Base-by-base conservation (phyloP, 805 yeast genomes). In the Ogataea henricii region DNA sequence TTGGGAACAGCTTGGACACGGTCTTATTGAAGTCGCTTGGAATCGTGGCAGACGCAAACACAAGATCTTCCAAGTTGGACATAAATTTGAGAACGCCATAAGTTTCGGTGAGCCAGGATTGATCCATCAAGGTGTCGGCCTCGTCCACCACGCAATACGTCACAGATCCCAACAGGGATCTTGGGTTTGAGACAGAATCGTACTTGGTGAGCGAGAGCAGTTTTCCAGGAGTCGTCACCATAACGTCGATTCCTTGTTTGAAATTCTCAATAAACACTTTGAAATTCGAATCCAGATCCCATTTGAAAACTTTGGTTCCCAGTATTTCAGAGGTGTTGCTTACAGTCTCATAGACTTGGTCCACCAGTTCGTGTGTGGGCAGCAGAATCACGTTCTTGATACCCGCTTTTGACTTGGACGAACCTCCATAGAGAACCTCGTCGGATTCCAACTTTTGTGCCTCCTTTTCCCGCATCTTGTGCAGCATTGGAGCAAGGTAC, bases 121-220 rank as follows among this genome's bases (percentile, higher is more conserved):
- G 78, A 62, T 91, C 96, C 82, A 91, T 76, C 47, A 92, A 69
- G 0, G 96, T 87, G 67, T 92, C 99, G 0, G 99, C 98, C 66
- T 92, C 99, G 63, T 92, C 99, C 12, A 87, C 78, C 1, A 88
- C 92, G 38, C 86, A 73, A 59, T 77, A 85, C 22, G 74, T 73
- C 4, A 85, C 81, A 12, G 70, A 63, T 39, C 65, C 65, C 50
- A 79, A 69, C 20, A 69, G 58, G 30, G 73, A 64, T 51, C 67
- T 71, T 4, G 69, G 64, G 44, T 60, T 56, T 6, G 58, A 56
- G 23, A 68, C 55, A 3, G 67, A 64, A 29, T 59, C 65, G 41
- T 68, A 67, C 40, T 49, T 57, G 1, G 66, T 60, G 38, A 69
- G 47, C 2, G 71, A 60, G 7, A 56, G 45, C 29, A 91, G 60